Evolutionary conservation across 1,284 basidiomycete genomes (phyloP).

Genomic region (Cryptococcus maquisensis): DNA sequence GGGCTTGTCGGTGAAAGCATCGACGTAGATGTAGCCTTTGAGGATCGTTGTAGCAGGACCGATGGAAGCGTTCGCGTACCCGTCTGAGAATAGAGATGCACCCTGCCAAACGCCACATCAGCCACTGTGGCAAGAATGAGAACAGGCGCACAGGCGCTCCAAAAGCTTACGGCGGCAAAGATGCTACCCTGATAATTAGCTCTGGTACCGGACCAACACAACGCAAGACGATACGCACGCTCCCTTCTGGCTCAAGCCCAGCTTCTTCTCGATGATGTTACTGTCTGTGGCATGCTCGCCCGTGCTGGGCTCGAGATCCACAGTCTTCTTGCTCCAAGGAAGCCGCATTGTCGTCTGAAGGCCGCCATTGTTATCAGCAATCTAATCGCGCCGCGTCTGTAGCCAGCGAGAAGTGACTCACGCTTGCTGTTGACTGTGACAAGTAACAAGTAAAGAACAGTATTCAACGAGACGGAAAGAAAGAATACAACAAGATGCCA

Average conservation of each 20-base stretch:
- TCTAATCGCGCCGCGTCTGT: too few species aligned
- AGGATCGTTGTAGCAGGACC: slow-evolving; percentile 58
- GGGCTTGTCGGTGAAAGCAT: slow-evolving; percentile 55
- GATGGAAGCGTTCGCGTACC: slow-evolving; percentile 78
- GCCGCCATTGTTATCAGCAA: background rate
- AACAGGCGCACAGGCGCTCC: background rate
- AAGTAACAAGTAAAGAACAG: too few species aligned
- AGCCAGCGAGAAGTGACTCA: too few species aligned
- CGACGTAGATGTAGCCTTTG: slow-evolving; percentile 60
- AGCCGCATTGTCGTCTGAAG: slow-evolving; percentile 7
- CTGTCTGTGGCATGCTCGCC: slow-evolving; percentile 18
- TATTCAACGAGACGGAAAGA: too few species aligned
- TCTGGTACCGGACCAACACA: background rate
- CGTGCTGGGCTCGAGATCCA: slow-evolving; percentile 22
- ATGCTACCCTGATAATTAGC: slow-evolving; percentile 13
- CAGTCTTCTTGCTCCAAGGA: slow-evolving; percentile 16
- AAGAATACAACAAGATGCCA: too few species aligned
- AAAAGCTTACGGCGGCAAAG: slow-evolving; percentile 27
- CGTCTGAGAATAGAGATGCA: slow-evolving; percentile 81
- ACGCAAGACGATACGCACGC: slow-evolving; percentile 23
- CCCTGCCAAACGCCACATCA: slow-evolving; percentile 48
- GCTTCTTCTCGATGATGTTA: slow-evolving; percentile 22
- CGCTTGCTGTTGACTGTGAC: too few species aligned
- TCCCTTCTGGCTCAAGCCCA: slow-evolving; percentile 26
- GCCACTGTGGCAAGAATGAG: background rate